Evolutionary conservation across 345 rosid genomes (phyloP).

Genomic region (Anacardium occidentale): DNA sequence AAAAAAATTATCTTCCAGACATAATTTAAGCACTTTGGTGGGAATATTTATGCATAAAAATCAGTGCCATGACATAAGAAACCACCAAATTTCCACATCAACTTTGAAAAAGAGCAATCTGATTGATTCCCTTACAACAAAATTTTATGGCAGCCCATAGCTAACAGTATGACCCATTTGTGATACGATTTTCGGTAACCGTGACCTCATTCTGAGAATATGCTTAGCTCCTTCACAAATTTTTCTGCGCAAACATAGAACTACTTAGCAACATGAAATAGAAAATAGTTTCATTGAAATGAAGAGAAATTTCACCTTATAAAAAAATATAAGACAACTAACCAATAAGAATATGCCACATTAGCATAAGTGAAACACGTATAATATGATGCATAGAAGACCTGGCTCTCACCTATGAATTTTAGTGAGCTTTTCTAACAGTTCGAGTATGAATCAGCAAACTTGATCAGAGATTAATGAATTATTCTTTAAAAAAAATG

Average conservation of each 20-base stretch:
- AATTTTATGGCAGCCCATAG: background rate
- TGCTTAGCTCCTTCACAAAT: background rate
- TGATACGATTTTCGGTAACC: background rate
- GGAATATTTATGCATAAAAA: background rate
- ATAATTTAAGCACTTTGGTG: background rate
- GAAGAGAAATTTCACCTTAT: background rate
- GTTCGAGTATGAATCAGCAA: too few relatives aligned
- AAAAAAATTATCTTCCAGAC: too few relatives aligned
- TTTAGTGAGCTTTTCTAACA: too few relatives aligned
- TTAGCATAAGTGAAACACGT: too few relatives aligned
- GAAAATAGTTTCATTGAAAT: background rate
- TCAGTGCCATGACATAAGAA: conserved; percentile 1
- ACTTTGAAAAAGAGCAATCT: conserved; percentile 1
- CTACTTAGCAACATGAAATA: too few relatives aligned
- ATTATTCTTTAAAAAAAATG: too few relatives aligned
- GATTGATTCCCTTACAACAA: background rate
- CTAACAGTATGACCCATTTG: background rate
- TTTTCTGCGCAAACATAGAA: background rate
- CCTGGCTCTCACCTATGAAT: too few relatives aligned
- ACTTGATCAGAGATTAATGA: too few relatives aligned
- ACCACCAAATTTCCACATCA: background rate
- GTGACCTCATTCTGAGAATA: background rate
- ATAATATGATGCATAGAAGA: too few relatives aligned
- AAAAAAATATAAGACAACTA: too few relatives aligned
- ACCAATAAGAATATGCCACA: too few relatives aligned